Evolutionary conservation across 768 basidiomycete species (phyloP), one percentile per base, ranked within the genome.

Genomic region (Hygrophorus russula): DNA sequence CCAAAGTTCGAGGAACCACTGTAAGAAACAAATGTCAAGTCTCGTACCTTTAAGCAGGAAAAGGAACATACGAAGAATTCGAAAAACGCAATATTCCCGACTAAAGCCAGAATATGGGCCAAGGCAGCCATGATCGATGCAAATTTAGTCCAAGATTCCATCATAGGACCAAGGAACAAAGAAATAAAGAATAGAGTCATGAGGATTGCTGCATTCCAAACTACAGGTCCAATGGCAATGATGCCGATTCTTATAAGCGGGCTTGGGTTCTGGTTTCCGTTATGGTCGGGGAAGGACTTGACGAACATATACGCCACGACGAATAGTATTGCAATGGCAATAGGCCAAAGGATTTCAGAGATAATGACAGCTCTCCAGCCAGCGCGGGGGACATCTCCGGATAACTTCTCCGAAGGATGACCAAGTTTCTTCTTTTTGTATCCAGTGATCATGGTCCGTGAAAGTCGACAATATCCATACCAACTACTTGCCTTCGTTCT

Each of bases 391-490:
- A 91, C 80, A 59, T 98, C 96, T 28, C 84, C 81, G 14, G 96
- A 92, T 37, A 98, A 65, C 64, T 98, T 98, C 66, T 99, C 96
- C 0, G 93, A 96, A 5, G 96, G 96, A 55, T 94, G 86, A 3
- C 96, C 96, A 14, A 99, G 77, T 55, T 91, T 85, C 73, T 98
- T 99, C 73, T 96, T 89, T 78, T 98, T 98, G 73, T 91, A 98
- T 33, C 96, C 96, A 13, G 96, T 98, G 52, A 98, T 96, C 78
- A 88, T 86, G 7, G 96, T 99, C 49, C 96, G 69, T 30, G 91
- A 94, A 46, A 98, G 76, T 53, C 96, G 89, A 60, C 96, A 99
- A 64, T 98, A 99, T 2, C 96, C 96, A 60, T 98, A 94, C 96
- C 96, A 99, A 51, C 89, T 93, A 66, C 94, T 98, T 39, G 88